Percentiles rank a stretch among this genome's conserved stretches.
phyloP scores from a whole-genome alignment of 2,329 filamentous ascomycete species.

The Trichoderma guizhouense region DNA sequence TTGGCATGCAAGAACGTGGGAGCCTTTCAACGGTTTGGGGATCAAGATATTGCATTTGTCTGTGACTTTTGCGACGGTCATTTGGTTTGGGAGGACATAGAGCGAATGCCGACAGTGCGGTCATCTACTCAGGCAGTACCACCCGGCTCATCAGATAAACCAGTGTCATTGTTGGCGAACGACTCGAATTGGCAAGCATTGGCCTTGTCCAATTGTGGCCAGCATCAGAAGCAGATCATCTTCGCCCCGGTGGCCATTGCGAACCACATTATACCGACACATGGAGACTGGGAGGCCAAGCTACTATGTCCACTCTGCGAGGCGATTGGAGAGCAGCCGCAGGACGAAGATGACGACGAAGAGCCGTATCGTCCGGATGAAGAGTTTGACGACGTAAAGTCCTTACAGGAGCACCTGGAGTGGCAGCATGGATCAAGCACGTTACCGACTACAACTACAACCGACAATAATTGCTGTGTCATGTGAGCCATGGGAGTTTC shows the following conservation, averaged over 20 bases:
- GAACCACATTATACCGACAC: conserved; percentile 51
- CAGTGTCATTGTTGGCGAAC: conserved; percentile 18
- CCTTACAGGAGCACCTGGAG: conserved; percentile 53
- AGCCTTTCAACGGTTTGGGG: conserved; percentile 54
- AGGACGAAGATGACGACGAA: conserved; percentile 48
- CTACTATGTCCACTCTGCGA: conserved; percentile 57
- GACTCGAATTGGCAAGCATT: conserved; percentile 52
- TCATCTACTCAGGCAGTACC: conserved; percentile 31
- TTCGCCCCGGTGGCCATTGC: conserved; percentile 57
- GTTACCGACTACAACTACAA: conserved; percentile 27
- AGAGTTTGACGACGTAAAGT: conserved; percentile 48
- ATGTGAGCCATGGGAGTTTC: conserved; percentile 36
- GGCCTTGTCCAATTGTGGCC: conserved; percentile 39
- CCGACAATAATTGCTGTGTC: conserved; percentile 36
- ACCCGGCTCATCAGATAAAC: conserved; percentile 22
- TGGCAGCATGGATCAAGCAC: conserved; percentile 50
- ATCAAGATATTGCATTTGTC: conserved; percentile 54
- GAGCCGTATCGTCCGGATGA: conserved; percentile 47
- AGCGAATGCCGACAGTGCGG: conserved; percentile 48
- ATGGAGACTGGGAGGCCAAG: conserved; percentile 50
- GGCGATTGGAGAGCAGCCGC: conserved; percentile 44
- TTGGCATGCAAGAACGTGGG: conserved; percentile 50
- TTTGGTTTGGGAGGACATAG: conserved; percentile 56
- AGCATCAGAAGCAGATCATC: conserved; percentile 49
- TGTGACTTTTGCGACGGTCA: conserved; percentile 62